Conservation (phyloP, 2,329 filamentous ascomycete species). For the Apiospora malaysiana region DNA sequence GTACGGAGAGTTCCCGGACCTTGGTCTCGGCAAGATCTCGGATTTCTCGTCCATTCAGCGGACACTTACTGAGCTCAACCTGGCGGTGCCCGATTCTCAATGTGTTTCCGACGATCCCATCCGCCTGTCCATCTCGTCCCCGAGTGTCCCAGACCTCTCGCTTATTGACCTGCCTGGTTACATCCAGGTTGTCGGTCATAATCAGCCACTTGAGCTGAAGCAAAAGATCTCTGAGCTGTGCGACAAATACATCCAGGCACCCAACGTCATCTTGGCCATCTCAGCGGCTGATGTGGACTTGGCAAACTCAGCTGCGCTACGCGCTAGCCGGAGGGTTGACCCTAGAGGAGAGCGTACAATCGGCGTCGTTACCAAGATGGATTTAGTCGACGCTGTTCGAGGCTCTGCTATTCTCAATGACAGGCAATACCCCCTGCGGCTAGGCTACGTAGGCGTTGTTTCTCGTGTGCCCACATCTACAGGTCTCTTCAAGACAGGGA, state of each 20-base stretch:
- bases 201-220: conserved; percentile 90
- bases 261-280: conserved; percentile 96
- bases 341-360: conserved; percentile 95
- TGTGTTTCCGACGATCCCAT: conserved; percentile 98
- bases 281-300: conserved; percentile 97
- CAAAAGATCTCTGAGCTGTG: conserved; percentile 95
- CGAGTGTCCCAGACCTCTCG: conserved; percentile 92
- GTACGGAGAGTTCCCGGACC: conserved; percentile 94
- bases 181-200: conserved; percentile 91
- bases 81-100: conserved; percentile 87
- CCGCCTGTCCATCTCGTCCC: conserved; percentile 92
- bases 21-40: conserved; percentile 86
- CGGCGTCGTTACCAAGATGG: conserved; percentile 99
- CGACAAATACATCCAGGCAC: conserved; percentile 96
- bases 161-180: conserved; percentile 97
- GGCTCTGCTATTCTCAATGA: conserved; percentile 82
- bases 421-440: conserved; percentile 89
- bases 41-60: conserved; percentile 93
- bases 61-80: conserved; percentile 91
- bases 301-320: conserved; percentile 91
- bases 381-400: conserved; percentile 84
- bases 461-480: conserved; percentile 75
- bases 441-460: conserved; percentile 96
- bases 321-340: conserved; percentile 89
- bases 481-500: conserved; percentile 83